phyloP scores from a whole-genome alignment of 2,329 filamentous ascomycete species.

The Phialocephala sp. region DNA sequence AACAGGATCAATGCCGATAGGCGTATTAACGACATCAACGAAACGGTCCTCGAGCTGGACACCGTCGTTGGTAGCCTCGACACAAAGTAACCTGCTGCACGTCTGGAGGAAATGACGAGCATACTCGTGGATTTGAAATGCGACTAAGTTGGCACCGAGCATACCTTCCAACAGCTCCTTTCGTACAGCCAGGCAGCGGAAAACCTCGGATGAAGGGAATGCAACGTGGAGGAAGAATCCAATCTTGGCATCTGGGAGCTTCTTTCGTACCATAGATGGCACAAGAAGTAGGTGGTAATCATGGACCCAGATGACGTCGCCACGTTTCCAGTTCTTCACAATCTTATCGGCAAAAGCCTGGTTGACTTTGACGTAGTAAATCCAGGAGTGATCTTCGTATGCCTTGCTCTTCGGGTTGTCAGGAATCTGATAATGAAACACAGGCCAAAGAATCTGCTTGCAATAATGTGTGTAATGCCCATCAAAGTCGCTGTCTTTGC shows the following conservation, averaged over 20 bases:
- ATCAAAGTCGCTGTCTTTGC: slow-evolving; percentile 90
- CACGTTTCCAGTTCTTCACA: slow-evolving; percentile 88
- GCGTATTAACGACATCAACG: slow-evolving; percentile 82
- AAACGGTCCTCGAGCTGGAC: slow-evolving; percentile 92
- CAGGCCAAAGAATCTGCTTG: slow-evolving; percentile 97
- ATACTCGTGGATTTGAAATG: slow-evolving; percentile 94
- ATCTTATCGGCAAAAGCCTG: slow-evolving; percentile 92
- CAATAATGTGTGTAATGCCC: slow-evolving; percentile 96
- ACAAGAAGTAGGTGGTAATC: slow-evolving; percentile 94
- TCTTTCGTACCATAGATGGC: slow-evolving; percentile 86
- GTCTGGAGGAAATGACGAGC: slow-evolving; percentile 94
- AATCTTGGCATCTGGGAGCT: slow-evolving; percentile 91
- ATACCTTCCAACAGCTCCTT: slow-evolving; percentile 90
- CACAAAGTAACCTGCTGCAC: slow-evolving; percentile 87
- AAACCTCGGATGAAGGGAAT: slow-evolving; percentile 95
- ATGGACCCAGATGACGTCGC: slow-evolving; percentile 92
- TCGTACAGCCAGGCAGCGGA: slow-evolving; percentile 86
- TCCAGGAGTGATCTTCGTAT: slow-evolving; percentile 96
- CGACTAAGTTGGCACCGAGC: slow-evolving; percentile 88
- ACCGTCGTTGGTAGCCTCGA: slow-evolving; percentile 87
- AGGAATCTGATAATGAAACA: slow-evolving; percentile 97
- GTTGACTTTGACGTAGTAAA: slow-evolving; percentile 91
- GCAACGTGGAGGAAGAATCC: slow-evolving; percentile 95
- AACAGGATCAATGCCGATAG: slow-evolving; percentile 89
- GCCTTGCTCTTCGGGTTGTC: slow-evolving; percentile 99